phyloP scores from a whole-genome alignment of 352 stramenopile genomes.

The Saprolegnia diclina region DNA sequence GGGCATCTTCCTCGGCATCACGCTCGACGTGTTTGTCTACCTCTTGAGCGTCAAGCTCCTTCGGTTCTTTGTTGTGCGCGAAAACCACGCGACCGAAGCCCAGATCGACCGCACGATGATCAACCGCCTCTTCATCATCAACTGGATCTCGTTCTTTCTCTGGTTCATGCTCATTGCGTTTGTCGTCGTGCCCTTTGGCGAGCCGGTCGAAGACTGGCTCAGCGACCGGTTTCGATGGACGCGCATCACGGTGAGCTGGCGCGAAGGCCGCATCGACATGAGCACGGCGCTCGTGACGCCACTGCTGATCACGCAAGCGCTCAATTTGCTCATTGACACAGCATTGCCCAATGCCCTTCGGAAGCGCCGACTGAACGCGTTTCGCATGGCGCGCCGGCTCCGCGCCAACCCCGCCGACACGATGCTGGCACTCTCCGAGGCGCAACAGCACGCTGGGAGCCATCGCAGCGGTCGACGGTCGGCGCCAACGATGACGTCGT shows the following conservation, averaged over 20 bases:
- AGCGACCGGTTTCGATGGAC: slow-evolving; percentile 72
- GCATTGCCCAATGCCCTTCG: slow-evolving; percentile 62
- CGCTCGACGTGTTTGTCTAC: slow-evolving; percentile 80
- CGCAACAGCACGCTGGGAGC: slow-evolving; percentile 34
- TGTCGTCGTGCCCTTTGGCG: slow-evolving; percentile 79
- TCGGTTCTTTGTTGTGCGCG: slow-evolving; percentile 69
- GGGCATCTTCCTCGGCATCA: slow-evolving; percentile 74
- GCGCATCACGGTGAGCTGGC: slow-evolving; percentile 75
- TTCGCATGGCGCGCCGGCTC: slow-evolving; percentile 72
- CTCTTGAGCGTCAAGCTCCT: slow-evolving; percentile 79
- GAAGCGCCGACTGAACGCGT: slow-evolving; percentile 54
- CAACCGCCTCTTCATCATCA: slow-evolving; percentile 81
- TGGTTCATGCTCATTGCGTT: slow-evolving; percentile 88
- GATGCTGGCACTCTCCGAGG: slow-evolving; percentile 70
- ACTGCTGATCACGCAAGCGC: slow-evolving; percentile 73
- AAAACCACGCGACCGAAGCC: slow-evolving; percentile 76
- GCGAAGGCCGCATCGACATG: slow-evolving; percentile 82
- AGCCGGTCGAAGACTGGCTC: slow-evolving; percentile 74
- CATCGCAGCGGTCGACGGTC: slow-evolving; percentile 40
- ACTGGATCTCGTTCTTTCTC: slow-evolving; percentile 87
- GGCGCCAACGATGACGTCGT: neutral
- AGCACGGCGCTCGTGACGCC: slow-evolving; percentile 81
- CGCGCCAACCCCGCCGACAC: slow-evolving; percentile 76
- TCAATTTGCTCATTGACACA: slow-evolving; percentile 82
- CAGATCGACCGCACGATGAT: slow-evolving; percentile 82